Conservation (phyloP, 164 flowering plant species). For the Protea cynaroides region DNA sequence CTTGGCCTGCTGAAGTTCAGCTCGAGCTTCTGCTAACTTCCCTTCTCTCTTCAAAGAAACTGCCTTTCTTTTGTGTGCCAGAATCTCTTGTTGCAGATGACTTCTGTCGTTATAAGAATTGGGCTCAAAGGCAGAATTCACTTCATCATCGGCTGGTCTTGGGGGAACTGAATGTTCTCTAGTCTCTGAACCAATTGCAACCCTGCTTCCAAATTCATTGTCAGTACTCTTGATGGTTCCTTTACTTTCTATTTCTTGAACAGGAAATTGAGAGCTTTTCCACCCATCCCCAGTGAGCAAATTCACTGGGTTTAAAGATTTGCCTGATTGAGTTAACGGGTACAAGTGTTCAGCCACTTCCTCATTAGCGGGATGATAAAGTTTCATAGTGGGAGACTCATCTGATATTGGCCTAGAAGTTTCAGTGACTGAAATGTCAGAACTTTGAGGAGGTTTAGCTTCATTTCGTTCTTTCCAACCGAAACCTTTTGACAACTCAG, state of each 20-base stretch:
- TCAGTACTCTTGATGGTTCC: slow-evolving; percentile 5
- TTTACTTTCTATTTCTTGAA: slow-evolving; percentile 8
- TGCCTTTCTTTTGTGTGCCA: slow-evolving; percentile 61
- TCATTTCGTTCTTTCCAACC: slow-evolving; percentile 9
- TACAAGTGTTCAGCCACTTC: slow-evolving; percentile 3
- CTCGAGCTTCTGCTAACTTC: slow-evolving; percentile 69
- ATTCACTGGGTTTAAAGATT: slow-evolving; percentile 20
- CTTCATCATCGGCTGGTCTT: slow-evolving; percentile 6
- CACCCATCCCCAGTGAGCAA: slow-evolving; percentile 24
- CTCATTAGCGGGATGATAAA: slow-evolving; percentile 4
- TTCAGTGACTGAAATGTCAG: slow-evolving; percentile 1
- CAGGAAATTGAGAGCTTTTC: slow-evolving; percentile 14
- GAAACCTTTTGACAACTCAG: background rate
- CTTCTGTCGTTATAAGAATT: slow-evolving; percentile 17
- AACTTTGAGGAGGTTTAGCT: slow-evolving; percentile 5
- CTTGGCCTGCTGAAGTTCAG: slow-evolving; percentile 63
- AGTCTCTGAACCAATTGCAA: slow-evolving; percentile 7
- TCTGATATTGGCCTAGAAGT: slow-evolving; percentile 6
- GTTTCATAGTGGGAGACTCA: slow-evolving; percentile 1
- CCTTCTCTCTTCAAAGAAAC: slow-evolving; percentile 76
- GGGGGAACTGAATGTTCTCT: slow-evolving; percentile 3
- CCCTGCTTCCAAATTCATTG: slow-evolving; percentile 6
- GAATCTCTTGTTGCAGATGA: slow-evolving; percentile 41
- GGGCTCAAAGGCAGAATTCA: slow-evolving; percentile 8
- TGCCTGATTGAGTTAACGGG: slow-evolving; percentile 10